Evolutionary conservation across 2,329 filamentous ascomycete species (phyloP).

Genomic region (Cordyceps javanica): DNA sequence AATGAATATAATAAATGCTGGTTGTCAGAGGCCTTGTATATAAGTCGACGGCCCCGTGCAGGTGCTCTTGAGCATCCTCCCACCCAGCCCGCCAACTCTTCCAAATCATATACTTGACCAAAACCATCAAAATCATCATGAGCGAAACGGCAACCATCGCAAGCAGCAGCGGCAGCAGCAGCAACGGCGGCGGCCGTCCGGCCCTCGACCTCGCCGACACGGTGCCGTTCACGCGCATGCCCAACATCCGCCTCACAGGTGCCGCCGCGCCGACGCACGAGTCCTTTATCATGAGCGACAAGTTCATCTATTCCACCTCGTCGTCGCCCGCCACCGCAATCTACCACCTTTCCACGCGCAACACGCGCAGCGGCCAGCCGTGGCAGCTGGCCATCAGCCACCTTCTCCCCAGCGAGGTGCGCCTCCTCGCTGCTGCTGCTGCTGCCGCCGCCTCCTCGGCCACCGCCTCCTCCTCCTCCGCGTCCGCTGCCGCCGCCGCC

Average conservation of each 20-base stretch:
- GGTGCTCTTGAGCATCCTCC: no score
- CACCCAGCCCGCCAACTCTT: neutral
- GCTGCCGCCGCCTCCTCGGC: no score
- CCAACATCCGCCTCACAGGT: neutral
- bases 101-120: no score
- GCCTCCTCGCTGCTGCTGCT: no score
- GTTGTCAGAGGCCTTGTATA: no score
- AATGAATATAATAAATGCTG: no score
- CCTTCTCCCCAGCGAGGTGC: slow-evolving; percentile 7
- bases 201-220: neutral
- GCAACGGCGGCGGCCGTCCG: neutral
- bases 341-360: slow-evolving; percentile 8
- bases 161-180: slow-evolving; percentile 1
- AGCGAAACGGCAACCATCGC: slow-evolving; percentile 5
- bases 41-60: no score
- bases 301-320: neutral
- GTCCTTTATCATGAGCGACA: neutral
- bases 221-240: neutral
- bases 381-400: slow-evolving; percentile 2
- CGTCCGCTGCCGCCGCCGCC: neutral
- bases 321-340: neutral
- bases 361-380: slow-evolving; percentile 5
- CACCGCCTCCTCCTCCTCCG: neutral
- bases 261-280: neutral
- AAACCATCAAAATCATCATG: neutral